Conservation (phyloP, 331 rosid genomes). For the Pyrus hybrid region DNA sequence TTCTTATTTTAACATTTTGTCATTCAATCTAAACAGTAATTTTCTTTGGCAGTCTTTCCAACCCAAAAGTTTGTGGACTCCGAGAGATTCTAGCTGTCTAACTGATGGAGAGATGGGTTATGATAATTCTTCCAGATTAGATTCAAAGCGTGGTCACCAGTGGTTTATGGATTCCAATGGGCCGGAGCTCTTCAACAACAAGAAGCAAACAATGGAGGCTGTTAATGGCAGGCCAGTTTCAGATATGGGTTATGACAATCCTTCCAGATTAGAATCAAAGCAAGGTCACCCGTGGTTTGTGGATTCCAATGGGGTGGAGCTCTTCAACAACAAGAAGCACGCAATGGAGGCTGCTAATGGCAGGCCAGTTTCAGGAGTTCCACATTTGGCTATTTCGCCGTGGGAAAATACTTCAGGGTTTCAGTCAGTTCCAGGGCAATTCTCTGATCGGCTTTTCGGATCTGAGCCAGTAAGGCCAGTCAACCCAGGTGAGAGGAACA, state of each 20-base stretch:
- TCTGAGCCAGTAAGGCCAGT: slow-evolving; percentile 46
- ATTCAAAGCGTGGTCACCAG: slow-evolving; percentile 74
- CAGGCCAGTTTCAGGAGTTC: slow-evolving; percentile 53
- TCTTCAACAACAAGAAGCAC: slow-evolving; percentile 66
- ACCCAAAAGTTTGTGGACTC: slow-evolving; percentile 78
- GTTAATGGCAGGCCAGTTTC: slow-evolving; percentile 31
- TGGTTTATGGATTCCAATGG: slow-evolving; percentile 74
- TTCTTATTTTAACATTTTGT: slow-evolving; percentile 3
- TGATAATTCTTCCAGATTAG: slow-evolving; percentile 71
- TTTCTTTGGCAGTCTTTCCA: slow-evolving; percentile 59
- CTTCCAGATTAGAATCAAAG: slow-evolving; percentile 71
- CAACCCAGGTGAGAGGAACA: slow-evolving; percentile 64
- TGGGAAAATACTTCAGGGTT: slow-evolving; percentile 74
- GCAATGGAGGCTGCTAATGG: slow-evolving; percentile 62
- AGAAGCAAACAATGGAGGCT: slow-evolving; percentile 79
- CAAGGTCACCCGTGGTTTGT: slow-evolving; percentile 78
- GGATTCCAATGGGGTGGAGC: slow-evolving; percentile 58
- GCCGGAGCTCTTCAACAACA: slow-evolving; percentile 48
- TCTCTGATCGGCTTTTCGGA: slow-evolving; percentile 67
- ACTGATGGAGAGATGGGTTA: slow-evolving; percentile 71
- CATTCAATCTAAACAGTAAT: slow-evolving; percentile 7
- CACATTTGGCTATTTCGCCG: slow-evolving; percentile 46
- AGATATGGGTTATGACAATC: slow-evolving; percentile 63
- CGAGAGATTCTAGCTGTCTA: slow-evolving; percentile 63
- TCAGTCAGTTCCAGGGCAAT: slow-evolving; percentile 65